Evolutionary conservation across 1,284 basidiomycete genomes (phyloP).

Genomic region (Malassezia restricta): DNA sequence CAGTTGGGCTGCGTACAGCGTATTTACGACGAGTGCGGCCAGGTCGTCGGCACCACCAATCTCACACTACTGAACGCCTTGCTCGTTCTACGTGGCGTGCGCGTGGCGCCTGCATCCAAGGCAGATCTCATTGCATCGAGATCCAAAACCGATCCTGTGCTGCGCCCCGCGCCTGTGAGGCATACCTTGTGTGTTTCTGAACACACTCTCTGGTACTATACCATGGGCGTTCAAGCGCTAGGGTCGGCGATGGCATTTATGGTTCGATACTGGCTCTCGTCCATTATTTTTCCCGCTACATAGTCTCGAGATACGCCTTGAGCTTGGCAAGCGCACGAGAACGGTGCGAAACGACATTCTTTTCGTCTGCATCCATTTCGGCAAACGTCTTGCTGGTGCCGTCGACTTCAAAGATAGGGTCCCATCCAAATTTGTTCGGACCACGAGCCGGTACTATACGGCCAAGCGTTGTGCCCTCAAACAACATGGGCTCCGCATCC

Average conservation of each 20-base stretch:
- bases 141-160: background rate
- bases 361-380: slow-evolving; percentile 75
- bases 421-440: slow-evolving; percentile 70
- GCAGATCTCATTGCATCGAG: background rate
- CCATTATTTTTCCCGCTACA: slow-evolving; percentile 28
- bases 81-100: slow-evolving; percentile 31
- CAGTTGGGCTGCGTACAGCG: slow-evolving; percentile 19
- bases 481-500: slow-evolving; percentile 50
- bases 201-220: slow-evolving; percentile 23
- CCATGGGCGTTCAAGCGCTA: slow-evolving; percentile 29
- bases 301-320: slow-evolving; percentile 2
- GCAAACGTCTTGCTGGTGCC: slow-evolving; percentile 66
- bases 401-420: slow-evolving; percentile 67
- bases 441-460: slow-evolving; percentile 76
- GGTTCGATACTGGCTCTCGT: slow-evolving; percentile 36
- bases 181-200: slow-evolving; percentile 23
- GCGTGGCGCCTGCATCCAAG: background rate
- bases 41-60: slow-evolving; percentile 31
- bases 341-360: slow-evolving; percentile 54
- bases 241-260: slow-evolving; percentile 32
- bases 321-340: slow-evolving; percentile 11
- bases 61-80: slow-evolving; percentile 40
- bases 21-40: slow-evolving; percentile 12
- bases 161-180: slow-evolving; percentile 1
- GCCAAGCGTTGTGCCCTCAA: slow-evolving; percentile 81